Evolutionary conservation across 768 basidiomycete species (phyloP).

Genomic region (Podaxis pistillaris): DNA sequence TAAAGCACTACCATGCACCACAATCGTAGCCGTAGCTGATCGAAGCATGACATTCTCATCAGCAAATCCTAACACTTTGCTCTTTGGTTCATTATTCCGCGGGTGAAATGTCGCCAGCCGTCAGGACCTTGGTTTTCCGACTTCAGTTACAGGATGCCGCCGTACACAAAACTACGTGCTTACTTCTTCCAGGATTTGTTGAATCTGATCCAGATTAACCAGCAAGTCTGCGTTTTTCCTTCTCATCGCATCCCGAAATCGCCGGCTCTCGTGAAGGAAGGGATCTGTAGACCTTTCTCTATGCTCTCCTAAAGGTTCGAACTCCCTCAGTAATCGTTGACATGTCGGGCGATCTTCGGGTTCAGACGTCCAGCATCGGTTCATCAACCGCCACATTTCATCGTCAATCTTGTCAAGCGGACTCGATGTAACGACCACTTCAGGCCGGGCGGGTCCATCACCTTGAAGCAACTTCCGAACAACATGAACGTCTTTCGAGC

Average conservation of each 20-base stretch:
- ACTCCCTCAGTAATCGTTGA: background rate
- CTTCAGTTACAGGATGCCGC: background rate
- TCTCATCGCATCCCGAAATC: background rate
- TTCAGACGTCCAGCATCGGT: background rate
- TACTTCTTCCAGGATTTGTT: background rate
- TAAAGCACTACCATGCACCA: too few species aligned
- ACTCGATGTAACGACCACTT: background rate
- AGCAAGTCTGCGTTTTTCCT: background rate
- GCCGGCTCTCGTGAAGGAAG: background rate
- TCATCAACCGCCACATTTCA: background rate
- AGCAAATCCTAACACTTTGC: too few species aligned
- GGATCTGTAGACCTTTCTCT: background rate
- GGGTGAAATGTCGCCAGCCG: background rate
- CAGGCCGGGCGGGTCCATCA: background rate
- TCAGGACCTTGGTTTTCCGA: background rate
- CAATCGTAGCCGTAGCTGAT: too few species aligned
- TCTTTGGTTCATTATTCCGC: too few species aligned
- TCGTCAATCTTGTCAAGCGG: background rate
- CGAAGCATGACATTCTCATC: too few species aligned
- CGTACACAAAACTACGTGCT: background rate
- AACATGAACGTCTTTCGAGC: background rate
- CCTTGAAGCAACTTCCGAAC: background rate
- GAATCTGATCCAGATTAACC: background rate
- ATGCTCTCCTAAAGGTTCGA: background rate
- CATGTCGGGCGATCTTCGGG: background rate